Conservation (phyloP, 2,329 filamentous ascomycete genomes). For the Paracorniculantispora psalliotae region DNA sequence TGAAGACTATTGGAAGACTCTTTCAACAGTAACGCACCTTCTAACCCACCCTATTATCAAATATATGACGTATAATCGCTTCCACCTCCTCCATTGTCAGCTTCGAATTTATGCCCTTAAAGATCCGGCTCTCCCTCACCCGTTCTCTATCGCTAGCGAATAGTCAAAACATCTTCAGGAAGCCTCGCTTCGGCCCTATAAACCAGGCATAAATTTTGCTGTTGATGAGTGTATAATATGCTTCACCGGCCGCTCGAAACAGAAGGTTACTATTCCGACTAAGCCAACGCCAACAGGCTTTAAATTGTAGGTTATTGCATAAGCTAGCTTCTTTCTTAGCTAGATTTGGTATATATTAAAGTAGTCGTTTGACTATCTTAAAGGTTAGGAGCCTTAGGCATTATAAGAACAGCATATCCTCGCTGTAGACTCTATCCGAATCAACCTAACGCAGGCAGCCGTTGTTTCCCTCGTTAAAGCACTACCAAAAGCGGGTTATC, state of each 20-base stretch:
- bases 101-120: background rate
- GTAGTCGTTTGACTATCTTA: too few relatives aligned
- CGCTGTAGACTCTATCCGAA: background rate
- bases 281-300: slow-evolving; percentile 13
- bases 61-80: background rate
- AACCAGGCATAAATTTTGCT: background rate
- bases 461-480: slow-evolving; percentile 16
- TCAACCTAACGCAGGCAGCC: slow-evolving; percentile 16
- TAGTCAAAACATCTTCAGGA: too few relatives aligned
- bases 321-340: slow-evolving; percentile 14
- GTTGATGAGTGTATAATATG: slow-evolving; percentile 11
- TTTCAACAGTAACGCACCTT: background rate
- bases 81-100: background rate
- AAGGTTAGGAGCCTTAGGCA: too few relatives aligned
- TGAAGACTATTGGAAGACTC: slow-evolving; percentile 13
- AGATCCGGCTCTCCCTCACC: background rate
- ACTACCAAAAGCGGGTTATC: slow-evolving; percentile 14
- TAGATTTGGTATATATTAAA: too few relatives aligned
- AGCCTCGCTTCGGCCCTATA: background rate
- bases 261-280: slow-evolving; percentile 3
- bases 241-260: background rate
- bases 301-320: slow-evolving; percentile 17
- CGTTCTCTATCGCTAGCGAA: background rate
- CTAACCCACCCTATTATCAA: background rate
- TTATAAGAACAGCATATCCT: too few relatives aligned